A percentile compares a stretch with the other conserved stretches of the same genome.
These are phyloP conservation scores for Triticum monococcum DNA, from an alignment of 176 grass and related monocot genomes.

Conservation along the genomic window DNA sequence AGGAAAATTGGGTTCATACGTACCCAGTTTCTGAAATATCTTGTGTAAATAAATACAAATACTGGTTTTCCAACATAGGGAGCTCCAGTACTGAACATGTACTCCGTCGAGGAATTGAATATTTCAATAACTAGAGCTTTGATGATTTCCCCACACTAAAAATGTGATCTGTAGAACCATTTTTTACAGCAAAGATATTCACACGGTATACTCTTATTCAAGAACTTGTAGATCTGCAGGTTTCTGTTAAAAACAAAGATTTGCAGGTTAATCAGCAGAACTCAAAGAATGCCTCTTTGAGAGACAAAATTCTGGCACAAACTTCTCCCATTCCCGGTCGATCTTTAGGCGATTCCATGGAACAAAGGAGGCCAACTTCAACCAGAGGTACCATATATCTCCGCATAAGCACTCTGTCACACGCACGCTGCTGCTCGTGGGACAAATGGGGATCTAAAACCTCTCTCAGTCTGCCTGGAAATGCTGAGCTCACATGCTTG, in stretches of 20 bases:
- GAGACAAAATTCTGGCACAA: background rate
- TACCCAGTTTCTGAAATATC: too few relatives aligned
- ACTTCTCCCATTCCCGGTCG: constrained; percentile 18
- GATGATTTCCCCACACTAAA: too few relatives aligned
- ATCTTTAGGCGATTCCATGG: constrained; percentile 24
- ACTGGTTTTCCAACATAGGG: background rate
- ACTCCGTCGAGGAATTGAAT: background rate
- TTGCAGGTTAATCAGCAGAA: background rate
- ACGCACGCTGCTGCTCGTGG: too few relatives aligned
- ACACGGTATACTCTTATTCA: background rate
- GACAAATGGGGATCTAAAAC: constrained; percentile 9
- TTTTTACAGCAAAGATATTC: background rate
- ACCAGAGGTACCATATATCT: background rate
- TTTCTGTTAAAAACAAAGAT: too few relatives aligned
- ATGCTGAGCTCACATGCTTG: background rate
- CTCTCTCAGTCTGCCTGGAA: background rate
- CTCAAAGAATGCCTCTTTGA: background rate
- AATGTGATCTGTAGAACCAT: background rate
- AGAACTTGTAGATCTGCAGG: background rate
- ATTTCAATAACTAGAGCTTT: background rate
- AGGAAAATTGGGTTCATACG: too few relatives aligned
- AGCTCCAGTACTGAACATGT: background rate
- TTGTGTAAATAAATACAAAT: too few relatives aligned
- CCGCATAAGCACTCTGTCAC: background rate
- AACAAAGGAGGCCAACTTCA: constrained; percentile 27